Percentiles rank a stretch among this genome's conserved stretches.
Evolutionary conservation across 129 eudicot species (phyloP).

Genomic region (Helianthus annuus): HanXRQr2.0-SUNRISE NC_035434.2:157450969-157451468

Average conservation of each 20-base stretch:
- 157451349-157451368: constrained; percentile 43
- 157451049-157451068: constrained; percentile 47
- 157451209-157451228: constrained; percentile 51
- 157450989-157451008: constrained; percentile 59
- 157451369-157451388: constrained; percentile 46
- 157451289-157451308: constrained; percentile 54
- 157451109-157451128: constrained; percentile 61
- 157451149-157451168: constrained; percentile 54
- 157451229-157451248: constrained; percentile 38
- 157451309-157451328: constrained; percentile 38
- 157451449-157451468: constrained; percentile 35
- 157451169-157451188: constrained; percentile 66
- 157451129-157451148: constrained; percentile 68
- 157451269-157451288: constrained; percentile 42
- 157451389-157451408: constrained; percentile 37
- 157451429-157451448: constrained; percentile 21
- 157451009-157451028: constrained; percentile 67
- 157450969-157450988: constrained; percentile 68
- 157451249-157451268: constrained; percentile 41
- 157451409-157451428: constrained; percentile 10
- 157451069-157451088: constrained; percentile 59
- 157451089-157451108: constrained; percentile 59
- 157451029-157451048: constrained; percentile 40
- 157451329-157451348: constrained; percentile 48
- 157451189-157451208: constrained; percentile 39